These are phyloP conservation scores for Paraphaeosphaeria minitans DNA, from an alignment of 2,329 filamentous ascomycete genomes.

Conservation along the genomic window DNA sequence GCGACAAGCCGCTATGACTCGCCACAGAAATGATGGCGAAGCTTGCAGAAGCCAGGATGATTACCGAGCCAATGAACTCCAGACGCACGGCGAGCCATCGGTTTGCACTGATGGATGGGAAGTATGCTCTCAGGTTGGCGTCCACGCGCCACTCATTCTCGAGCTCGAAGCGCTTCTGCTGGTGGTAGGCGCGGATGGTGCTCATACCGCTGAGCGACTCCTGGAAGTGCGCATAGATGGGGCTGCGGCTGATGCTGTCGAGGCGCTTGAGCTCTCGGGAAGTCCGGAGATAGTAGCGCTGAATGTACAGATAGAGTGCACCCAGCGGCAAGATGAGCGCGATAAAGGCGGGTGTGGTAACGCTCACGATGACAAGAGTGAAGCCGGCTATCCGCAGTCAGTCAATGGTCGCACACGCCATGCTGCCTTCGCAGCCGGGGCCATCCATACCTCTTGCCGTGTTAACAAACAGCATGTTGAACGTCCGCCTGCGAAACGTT, in stretches of 20 bases:
- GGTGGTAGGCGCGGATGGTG: slow-evolving; percentile 92
- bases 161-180: slow-evolving; percentile 82
- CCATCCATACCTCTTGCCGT: slow-evolving; percentile 52
- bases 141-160: slow-evolving; percentile 99
- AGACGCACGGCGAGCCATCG: slow-evolving; percentile 94
- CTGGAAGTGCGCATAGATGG: slow-evolving; percentile 98
- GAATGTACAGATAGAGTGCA: slow-evolving; percentile 86
- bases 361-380: slow-evolving; percentile 83
- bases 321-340: slow-evolving; percentile 80
- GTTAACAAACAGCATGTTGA: slow-evolving; percentile 79
- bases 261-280: slow-evolving; percentile 95
- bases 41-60: slow-evolving; percentile 85
- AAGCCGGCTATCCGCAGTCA: slow-evolving; percentile 61
- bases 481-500: slow-evolving; percentile 67
- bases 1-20: slow-evolving; percentile 64
- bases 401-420: slow-evolving; percentile 24
- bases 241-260: slow-evolving; percentile 92
- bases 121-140: slow-evolving; percentile 91
- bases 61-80: slow-evolving; percentile 92
- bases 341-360: slow-evolving; percentile 79
- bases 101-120: slow-evolving; percentile 87
- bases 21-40: slow-evolving; percentile 82
- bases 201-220: slow-evolving; percentile 93
- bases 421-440: slow-evolving; percentile 14
- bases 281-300: slow-evolving; percentile 94